Percentiles rank a stretch among this genome's conserved stretches.
Conservation (phyloP, 441 rosid species). For the Jatropha multifida region DNA sequence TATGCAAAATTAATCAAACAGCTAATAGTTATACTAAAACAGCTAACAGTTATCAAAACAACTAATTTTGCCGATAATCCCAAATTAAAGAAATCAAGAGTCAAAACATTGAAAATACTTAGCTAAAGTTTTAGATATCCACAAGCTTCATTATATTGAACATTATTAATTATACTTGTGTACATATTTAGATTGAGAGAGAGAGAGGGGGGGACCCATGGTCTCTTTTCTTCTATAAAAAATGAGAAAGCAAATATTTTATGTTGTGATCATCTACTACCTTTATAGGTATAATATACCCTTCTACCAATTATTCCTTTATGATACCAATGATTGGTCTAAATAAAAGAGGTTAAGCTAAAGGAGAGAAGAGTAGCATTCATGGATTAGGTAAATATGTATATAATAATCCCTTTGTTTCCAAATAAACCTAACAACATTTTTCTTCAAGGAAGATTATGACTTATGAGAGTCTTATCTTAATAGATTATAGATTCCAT, state of each 20-base stretch:
- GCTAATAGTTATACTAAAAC: too few relatives aligned
- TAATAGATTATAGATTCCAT: slow-evolving; percentile 21
- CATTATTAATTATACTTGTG: not conserved
- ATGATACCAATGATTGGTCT: slow-evolving; percentile 45
- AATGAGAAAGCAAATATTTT: slow-evolving; percentile 30
- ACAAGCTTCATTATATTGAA: slow-evolving; percentile 30
- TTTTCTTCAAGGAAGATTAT: slow-evolving; percentile 30
- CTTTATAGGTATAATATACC: slow-evolving; percentile 37
- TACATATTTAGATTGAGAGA: not conserved
- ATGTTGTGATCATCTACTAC: slow-evolving; percentile 40
- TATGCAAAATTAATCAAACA: too few relatives aligned
- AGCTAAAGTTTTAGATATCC: not conserved
- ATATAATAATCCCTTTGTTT: slow-evolving; percentile 26
- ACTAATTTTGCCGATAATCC: not conserved
- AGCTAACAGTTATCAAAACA: too few relatives aligned
- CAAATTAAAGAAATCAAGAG: slow-evolving; percentile 8
- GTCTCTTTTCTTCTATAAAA: slow-evolving; percentile 18
- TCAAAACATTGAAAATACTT: not conserved
- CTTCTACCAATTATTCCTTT: slow-evolving; percentile 40
- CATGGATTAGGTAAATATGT: slow-evolving; percentile 41
- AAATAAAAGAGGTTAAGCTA: slow-evolving; percentile 32
- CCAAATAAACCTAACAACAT: slow-evolving; percentile 31
- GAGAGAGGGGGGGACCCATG: slow-evolving; percentile 32
- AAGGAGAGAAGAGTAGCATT: slow-evolving; percentile 24
- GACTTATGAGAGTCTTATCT: slow-evolving; percentile 1